Percentiles rank a stretch among this genome's conserved stretches.
phyloP scores from a whole-genome alignment of 768 basidiomycete genomes.

The Artomyces pyxidatus region DNA sequence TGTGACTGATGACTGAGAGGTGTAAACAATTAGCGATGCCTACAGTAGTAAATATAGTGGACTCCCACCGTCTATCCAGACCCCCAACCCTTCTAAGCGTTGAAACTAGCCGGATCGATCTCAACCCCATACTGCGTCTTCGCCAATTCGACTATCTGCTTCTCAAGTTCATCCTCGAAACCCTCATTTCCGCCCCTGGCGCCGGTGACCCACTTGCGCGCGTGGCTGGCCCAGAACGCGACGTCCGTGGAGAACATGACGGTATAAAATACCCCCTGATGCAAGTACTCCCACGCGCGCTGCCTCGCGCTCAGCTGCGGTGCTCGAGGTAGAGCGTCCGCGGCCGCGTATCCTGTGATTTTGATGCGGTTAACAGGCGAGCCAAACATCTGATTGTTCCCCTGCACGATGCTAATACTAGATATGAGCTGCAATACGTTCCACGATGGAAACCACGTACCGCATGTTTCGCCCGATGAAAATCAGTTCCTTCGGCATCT shows the following conservation, averaged over 20 bases:
- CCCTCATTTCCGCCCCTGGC: background rate
- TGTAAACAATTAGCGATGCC: too few species aligned
- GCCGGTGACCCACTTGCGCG: constrained; percentile 8
- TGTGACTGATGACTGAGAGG: too few species aligned
- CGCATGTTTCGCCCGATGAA: constrained; percentile 77
- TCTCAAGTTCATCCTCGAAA: constrained; percentile 9
- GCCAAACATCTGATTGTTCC: constrained; percentile 75
- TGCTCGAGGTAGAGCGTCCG: constrained; percentile 48
- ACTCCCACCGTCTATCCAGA: too few species aligned
- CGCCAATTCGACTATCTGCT: constrained; percentile 8
- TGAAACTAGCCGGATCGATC: constrained; percentile 4
- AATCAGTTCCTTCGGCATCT: constrained; percentile 68
- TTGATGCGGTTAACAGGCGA: constrained; percentile 88
- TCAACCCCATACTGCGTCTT: constrained; percentile 10
- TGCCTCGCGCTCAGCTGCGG: constrained; percentile 32
- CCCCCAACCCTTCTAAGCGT: too few species aligned
- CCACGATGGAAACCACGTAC: constrained; percentile 20
- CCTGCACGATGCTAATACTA: constrained; percentile 29
- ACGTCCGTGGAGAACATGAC: constrained; percentile 66
- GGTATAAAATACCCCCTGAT: constrained; percentile 53
- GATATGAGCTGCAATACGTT: background rate
- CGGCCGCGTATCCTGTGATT: constrained; percentile 80
- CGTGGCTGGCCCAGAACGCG: constrained; percentile 47
- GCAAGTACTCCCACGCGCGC: constrained; percentile 44
- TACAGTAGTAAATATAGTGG: too few species aligned